Evolutionary conservation across 805 yeast species (phyloP).

Genomic region (Candida parachauliodes): DNA sequence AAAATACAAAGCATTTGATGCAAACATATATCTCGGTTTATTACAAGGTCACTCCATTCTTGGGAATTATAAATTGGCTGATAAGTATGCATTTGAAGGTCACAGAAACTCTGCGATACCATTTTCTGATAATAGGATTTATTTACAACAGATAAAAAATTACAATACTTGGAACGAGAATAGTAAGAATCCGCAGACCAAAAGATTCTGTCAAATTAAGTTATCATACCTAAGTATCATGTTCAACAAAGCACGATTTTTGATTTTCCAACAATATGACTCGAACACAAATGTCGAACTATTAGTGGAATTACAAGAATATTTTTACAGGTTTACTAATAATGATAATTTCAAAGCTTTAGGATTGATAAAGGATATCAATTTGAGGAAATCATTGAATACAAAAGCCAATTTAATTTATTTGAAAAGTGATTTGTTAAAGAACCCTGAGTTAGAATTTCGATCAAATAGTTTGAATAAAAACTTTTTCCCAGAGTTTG

Average conservation of each 20-base stretch:
- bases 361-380: conserved; percentile 4
- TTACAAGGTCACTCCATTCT: conserved; percentile 26
- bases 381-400: conserved; percentile 4
- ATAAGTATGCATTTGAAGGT: conserved; percentile 26
- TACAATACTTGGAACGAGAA: conserved; percentile 25
- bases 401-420: conserved; percentile 5
- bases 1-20: conserved; percentile 17
- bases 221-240: conserved; percentile 2
- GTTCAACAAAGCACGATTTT: conserved; percentile 4
- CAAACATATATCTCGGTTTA: conserved; percentile 23
- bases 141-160: conserved; percentile 26
- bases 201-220: conserved; percentile 5
- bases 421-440: conserved; percentile 6
- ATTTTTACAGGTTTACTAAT: conserved; percentile 3
- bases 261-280: conserved; percentile 5
- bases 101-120: conserved; percentile 28
- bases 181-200: conserved; percentile 6
- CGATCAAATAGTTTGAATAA: conserved; percentile 2
- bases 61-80: conserved; percentile 32
- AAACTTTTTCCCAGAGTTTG: conserved; percentile 5
- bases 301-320: conserved; percentile 5
- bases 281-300: conserved; percentile 3
- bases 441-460: conserved; percentile 5
- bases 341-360: conserved; percentile 3
- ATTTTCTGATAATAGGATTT: conserved; percentile 23